These are phyloP conservation scores for Vigna nakashimae DNA, from an alignment of 306 rosid species.

Conservation along the genomic window DNA sequence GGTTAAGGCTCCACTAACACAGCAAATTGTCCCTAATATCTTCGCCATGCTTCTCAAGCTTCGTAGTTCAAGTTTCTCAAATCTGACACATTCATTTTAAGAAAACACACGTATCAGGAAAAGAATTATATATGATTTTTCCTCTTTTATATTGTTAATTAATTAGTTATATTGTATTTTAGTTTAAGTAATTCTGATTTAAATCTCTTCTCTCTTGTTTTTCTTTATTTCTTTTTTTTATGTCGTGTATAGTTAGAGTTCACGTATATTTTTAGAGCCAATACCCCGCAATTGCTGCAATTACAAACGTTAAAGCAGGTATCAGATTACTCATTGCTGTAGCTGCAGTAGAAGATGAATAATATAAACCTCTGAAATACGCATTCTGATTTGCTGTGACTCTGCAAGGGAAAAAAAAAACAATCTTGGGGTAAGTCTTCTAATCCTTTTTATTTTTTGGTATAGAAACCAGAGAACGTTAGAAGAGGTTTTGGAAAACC, in stretches of 20 bases:
- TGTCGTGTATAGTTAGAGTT: not conserved
- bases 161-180: not conserved
- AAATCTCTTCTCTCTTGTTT: not conserved
- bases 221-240: not conserved
- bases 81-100: constrained; percentile 41
- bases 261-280: not conserved
- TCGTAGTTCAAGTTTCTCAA: constrained; percentile 58
- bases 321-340: constrained; percentile 72
- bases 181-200: not conserved
- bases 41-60: constrained; percentile 66
- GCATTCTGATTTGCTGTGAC: constrained; percentile 72
- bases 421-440: not conserved
- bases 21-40: constrained; percentile 65
- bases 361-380: constrained; percentile 68
- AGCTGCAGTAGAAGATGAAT: constrained; percentile 67
- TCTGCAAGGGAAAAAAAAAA: constrained; percentile 44
- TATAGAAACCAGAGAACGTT: not conserved
- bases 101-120: not conserved
- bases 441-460: not conserved
- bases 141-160: not conserved
- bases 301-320: constrained; percentile 71
- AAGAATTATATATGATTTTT: not conserved
- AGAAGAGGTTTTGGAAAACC: not conserved
- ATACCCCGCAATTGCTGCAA: constrained; percentile 71
- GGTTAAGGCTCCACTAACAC: constrained; percentile 73